These are phyloP conservation scores for Phoma sp. DNA, from an alignment of 2,329 filamentous ascomycete species.

Conservation along the genomic window DNA sequence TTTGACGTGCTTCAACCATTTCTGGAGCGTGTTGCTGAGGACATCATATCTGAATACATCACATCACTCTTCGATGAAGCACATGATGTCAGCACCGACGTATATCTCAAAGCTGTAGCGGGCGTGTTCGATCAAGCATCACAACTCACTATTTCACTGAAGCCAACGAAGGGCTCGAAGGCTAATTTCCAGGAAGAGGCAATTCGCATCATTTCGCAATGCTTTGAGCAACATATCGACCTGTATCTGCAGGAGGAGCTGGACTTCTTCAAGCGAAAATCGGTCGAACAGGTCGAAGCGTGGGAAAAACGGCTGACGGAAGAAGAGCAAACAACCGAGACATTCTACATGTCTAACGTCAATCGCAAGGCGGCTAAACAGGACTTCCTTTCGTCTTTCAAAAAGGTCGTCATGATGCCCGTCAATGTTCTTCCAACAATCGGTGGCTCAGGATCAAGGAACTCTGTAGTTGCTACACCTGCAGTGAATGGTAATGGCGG, in stretches of 20 bases:
- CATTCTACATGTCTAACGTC: slow-evolving; percentile 94
- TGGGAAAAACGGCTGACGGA: slow-evolving; percentile 95
- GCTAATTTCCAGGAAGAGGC: slow-evolving; percentile 70
- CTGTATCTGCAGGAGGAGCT: slow-evolving; percentile 92
- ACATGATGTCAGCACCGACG: slow-evolving; percentile 75
- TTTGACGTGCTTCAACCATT: slow-evolving; percentile 78
- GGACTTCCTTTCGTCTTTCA: slow-evolving; percentile 95
- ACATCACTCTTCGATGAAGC: slow-evolving; percentile 87
- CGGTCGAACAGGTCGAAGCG: slow-evolving; percentile 76
- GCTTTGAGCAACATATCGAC: slow-evolving; percentile 94
- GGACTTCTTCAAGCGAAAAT: slow-evolving; percentile 79
- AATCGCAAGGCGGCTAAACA: slow-evolving; percentile 95
- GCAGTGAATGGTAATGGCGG: slow-evolving; percentile 42
- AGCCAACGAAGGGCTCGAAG: slow-evolving; percentile 69
- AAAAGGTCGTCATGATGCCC: slow-evolving; percentile 99
- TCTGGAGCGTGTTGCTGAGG: slow-evolving; percentile 81
- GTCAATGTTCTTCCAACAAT: slow-evolving; percentile 85
- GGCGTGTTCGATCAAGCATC: slow-evolving; percentile 87
- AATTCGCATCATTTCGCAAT: slow-evolving; percentile 70
- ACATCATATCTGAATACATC: slow-evolving; percentile 83
- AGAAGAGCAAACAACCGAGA: slow-evolving; percentile 88
- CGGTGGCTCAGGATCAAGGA: slow-evolving; percentile 46
- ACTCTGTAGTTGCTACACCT: slow-evolving; percentile 35
- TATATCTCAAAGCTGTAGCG: slow-evolving; percentile 85
- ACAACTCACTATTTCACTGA: slow-evolving; percentile 76